Base-by-base conservation (phyloP, 495 filamentous ascomycete species). In the Opeltia flavorubescens region DNA sequence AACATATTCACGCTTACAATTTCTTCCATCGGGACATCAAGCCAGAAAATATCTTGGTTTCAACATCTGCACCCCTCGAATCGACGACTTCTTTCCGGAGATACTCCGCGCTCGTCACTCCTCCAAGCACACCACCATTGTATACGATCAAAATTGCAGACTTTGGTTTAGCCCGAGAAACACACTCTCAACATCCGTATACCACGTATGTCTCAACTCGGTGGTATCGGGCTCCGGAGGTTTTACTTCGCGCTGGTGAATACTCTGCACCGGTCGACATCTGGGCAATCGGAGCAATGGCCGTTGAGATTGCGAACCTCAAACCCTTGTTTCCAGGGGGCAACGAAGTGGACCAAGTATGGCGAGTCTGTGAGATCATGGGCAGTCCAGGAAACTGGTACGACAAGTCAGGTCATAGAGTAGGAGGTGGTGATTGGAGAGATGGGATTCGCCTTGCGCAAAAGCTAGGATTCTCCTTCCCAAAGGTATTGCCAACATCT, bases 1-100 rank as follows among this genome's bases (percentile, higher is more conserved):
- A 96, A 55, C 93, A 99, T 57, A 95, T 99, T 49, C 93, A 99
- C 62, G 83, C 87, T 29, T 84, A 96, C 64, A 76, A 83, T 56
- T 99, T 99, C 70, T 99, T 99, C 66, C 93, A 99, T 63, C 86
- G 93, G 50, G 93, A 99, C 57, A 95, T 99, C 66, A 99, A 99
- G 58, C 93, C 93, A 6, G 93, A 99, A 63, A 99, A 96, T 58
- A 99, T 96, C 47, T 77, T 99, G 15, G 93, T 99, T 0, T 95
- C 93, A 1, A 94, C 87, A 38, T 95, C 91, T 23, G 76, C 85
- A 24, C 74, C 79, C 23, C 80, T 83, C 46, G 93, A 96, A 55
- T 80, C 80, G 24, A 67, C 66, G 21, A 81, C 80, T 52, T 75
- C 84, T 4, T 95, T 96, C 64, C 79, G 83, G 50, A 75, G 91